A percentile compares a stretch with the other conserved stretches of the same genome.
Evolutionary conservation across 495 filamentous ascomycete genomes (phyloP).

Genomic region (Talaromyces borbonicus): DNA sequence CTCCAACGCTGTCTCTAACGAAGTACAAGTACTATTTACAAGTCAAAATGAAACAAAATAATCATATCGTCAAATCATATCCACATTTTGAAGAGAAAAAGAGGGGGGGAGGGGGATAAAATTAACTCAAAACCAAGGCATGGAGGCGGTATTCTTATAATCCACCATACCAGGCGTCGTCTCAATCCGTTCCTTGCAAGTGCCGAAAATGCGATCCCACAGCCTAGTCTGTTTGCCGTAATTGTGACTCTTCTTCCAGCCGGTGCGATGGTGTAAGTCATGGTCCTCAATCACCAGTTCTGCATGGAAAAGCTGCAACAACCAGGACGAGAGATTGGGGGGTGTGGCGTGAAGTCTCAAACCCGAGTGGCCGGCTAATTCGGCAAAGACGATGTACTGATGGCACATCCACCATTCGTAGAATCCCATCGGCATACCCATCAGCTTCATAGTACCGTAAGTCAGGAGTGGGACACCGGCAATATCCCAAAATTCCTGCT

Average conservation of each 20-base stretch:
- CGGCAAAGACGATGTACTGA: slow-evolving; percentile 12
- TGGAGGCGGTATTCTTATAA: slow-evolving; percentile 4
- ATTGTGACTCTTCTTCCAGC: slow-evolving; percentile 9
- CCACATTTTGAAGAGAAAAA: background rate
- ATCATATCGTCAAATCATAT: too few species aligned
- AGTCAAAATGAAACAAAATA: too few species aligned
- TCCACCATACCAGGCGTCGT: slow-evolving; percentile 7
- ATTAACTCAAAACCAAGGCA: slow-evolving; percentile 9
- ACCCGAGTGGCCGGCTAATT: slow-evolving; percentile 13
- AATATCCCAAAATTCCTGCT: slow-evolving; percentile 15
- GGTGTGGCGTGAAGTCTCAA: slow-evolving; percentile 9
- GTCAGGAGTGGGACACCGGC: slow-evolving; percentile 13
- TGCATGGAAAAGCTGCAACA: slow-evolving; percentile 6
- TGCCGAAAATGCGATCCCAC: slow-evolving; percentile 14
- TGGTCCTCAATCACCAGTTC: slow-evolving; percentile 15
- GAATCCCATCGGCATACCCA: slow-evolving; percentile 15
- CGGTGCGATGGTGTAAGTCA: slow-evolving; percentile 13
- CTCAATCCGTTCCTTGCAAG: slow-evolving; percentile 12
- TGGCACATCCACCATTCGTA: slow-evolving; percentile 16
- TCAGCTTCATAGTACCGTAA: slow-evolving; percentile 9
- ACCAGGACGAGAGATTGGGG: slow-evolving; percentile 6
- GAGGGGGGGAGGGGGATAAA: too few species aligned
- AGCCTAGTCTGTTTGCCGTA: slow-evolving; percentile 14
- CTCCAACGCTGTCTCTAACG: too few species aligned
- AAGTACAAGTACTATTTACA: too few species aligned